Conservation (phyloP, 345 rosid genomes). For the Orychophragmus violaceus region DNA sequence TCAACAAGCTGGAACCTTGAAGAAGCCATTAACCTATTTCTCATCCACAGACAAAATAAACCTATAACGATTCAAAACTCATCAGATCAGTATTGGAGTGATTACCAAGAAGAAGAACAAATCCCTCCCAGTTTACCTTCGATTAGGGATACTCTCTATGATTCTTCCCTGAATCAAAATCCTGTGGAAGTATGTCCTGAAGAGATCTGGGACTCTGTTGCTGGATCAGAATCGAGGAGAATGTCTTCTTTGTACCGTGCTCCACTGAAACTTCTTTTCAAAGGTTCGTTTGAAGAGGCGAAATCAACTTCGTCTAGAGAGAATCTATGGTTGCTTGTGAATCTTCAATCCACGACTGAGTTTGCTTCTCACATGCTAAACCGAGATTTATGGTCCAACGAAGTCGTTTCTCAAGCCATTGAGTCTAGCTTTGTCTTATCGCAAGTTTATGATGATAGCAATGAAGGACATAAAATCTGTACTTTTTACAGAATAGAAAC, state of each 20-base stretch:
- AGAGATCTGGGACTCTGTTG: background rate
- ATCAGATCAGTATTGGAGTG: background rate
- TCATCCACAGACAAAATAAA: background rate
- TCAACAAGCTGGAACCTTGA: background rate
- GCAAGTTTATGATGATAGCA: slow-evolving; percentile 46
- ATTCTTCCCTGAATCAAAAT: background rate
- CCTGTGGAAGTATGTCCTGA: background rate
- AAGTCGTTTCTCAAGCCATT: slow-evolving; percentile 62
- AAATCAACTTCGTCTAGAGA: slow-evolving; percentile 51
- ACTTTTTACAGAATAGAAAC: slow-evolving; percentile 63
- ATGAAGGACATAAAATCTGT: slow-evolving; percentile 65
- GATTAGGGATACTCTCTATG: background rate
- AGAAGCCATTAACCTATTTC: background rate
- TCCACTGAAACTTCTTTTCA: slow-evolving; percentile 62
- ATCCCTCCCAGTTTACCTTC: background rate
- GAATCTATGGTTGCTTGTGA: slow-evolving; percentile 78
- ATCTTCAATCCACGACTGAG: slow-evolving; percentile 69
- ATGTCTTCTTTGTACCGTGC: slow-evolving; percentile 63
- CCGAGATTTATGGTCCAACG: slow-evolving; percentile 86
- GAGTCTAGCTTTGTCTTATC: slow-evolving; percentile 61
- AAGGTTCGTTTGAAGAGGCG: slow-evolving; percentile 76
- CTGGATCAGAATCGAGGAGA: background rate
- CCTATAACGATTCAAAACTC: background rate
- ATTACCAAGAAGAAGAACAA: background rate
- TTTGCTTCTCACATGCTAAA: slow-evolving; percentile 80